Evolutionary conservation across 2,329 filamentous ascomycete species (phyloP).

Genomic region (Hypoxylon sp.): DNA sequence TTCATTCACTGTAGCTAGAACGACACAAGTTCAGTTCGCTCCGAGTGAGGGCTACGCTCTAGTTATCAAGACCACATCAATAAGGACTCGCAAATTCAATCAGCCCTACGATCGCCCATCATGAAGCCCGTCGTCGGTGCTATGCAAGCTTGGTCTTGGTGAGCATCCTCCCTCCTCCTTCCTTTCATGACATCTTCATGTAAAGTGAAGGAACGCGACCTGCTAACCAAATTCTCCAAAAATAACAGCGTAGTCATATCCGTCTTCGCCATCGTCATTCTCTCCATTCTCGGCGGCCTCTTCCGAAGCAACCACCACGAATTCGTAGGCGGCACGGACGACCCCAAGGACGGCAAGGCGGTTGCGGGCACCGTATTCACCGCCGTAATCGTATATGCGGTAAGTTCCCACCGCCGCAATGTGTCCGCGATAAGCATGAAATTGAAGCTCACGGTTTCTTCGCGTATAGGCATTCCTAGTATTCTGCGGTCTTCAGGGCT

Average conservation of each 20-base stretch:
- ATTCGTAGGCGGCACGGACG: constrained; percentile 80
- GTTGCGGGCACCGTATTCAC: constrained; percentile 89
- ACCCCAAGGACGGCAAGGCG: constrained; percentile 78
- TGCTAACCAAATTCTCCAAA: constrained; percentile 41
- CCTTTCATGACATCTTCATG: not conserved
- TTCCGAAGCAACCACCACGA: constrained; percentile 86
- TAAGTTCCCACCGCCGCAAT: constrained; percentile 60
- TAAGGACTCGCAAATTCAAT: constrained; percentile 22
- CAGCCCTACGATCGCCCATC: constrained; percentile 54
- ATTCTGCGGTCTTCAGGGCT: constrained; percentile 91
- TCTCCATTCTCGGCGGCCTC: constrained; percentile 74
- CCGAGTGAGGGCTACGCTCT: not conserved
- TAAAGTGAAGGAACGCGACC: constrained; percentile 3
- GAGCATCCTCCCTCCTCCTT: constrained; percentile 53
- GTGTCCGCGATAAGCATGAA: not conserved
- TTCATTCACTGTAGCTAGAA: constrained; percentile 10
- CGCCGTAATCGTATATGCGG: constrained; percentile 88
- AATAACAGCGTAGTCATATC: constrained; percentile 77
- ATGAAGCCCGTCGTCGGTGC: constrained; percentile 97
- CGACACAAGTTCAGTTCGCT: not conserved
- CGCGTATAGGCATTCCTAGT: constrained; percentile 83
- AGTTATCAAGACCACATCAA: constrained; percentile 3
- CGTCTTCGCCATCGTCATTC: constrained; percentile 73
- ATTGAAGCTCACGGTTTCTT: constrained; percentile 12
- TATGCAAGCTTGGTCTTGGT: constrained; percentile 97